A percentile compares a stretch with the other conserved stretches of the same genome.
Evolutionary conservation across 805 yeast genomes (phyloP).

Genomic region (Ogataea corticis): DNA sequence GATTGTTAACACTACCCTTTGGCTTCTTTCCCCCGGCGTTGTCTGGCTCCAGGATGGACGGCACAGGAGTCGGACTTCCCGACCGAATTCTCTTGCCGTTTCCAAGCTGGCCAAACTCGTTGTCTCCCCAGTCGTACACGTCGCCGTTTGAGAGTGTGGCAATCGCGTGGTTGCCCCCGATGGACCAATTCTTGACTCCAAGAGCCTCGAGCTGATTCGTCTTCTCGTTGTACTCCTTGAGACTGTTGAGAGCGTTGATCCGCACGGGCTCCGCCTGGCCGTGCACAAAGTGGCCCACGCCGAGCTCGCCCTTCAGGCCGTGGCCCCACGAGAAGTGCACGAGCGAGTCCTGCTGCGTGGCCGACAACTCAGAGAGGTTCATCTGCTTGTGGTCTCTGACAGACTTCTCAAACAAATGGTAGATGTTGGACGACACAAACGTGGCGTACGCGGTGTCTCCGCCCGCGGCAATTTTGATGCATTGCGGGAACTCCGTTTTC

Average conservation of each 20-base stretch:
- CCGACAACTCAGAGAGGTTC: conserved; percentile 21
- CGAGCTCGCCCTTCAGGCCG: conserved; percentile 85
- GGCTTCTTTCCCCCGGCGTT: conserved; percentile 23
- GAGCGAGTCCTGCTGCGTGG: conserved; percentile 31
- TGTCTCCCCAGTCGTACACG: conserved; percentile 81
- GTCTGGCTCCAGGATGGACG: conserved; percentile 60
- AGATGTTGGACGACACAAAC: conserved; percentile 37
- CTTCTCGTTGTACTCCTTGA: conserved; percentile 57
- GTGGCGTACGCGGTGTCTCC: conserved; percentile 63
- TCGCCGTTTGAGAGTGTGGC: conserved; percentile 62
- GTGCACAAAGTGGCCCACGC: conserved; percentile 73
- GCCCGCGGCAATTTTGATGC: conserved; percentile 63
- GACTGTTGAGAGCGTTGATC: conserved; percentile 47
- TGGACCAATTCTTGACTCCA: conserved; percentile 50
- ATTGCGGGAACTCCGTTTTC: conserved; percentile 45
- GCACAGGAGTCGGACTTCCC: conserved; percentile 53
- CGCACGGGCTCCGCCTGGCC: conserved; percentile 67
- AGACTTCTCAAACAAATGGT: conserved; percentile 36
- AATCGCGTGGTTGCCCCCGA: conserved; percentile 67
- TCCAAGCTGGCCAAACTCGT: conserved; percentile 80
- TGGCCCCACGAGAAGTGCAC: conserved; percentile 70
- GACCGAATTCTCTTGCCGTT: conserved; percentile 70
- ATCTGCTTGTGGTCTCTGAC: conserved; percentile 19
- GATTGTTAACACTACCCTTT: conserved; percentile 38
- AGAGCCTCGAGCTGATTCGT: conserved; percentile 42